A percentile compares a stretch with the other conserved stretches of the same genome.
Conservation (phyloP, 148 eudicot genomes). For the Vaccinium corymbosum region DNA sequence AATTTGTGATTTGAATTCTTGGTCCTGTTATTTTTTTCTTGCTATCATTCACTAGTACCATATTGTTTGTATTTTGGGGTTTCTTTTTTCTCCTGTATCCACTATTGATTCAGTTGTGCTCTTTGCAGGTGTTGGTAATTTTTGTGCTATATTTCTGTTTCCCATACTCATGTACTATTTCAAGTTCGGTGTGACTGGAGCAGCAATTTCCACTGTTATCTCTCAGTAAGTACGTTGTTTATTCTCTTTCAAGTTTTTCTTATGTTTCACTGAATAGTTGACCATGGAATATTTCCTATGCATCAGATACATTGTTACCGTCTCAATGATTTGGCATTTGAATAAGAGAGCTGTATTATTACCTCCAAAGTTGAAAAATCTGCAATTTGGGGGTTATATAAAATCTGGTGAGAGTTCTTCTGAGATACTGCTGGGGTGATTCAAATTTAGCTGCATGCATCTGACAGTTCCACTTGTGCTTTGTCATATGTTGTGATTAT, state of each 20-base stretch:
- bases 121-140: slow-evolving; percentile 76
- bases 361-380: slow-evolving; percentile 71
- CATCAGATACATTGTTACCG: slow-evolving; percentile 64
- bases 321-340: slow-evolving; percentile 70
- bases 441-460: slow-evolving; percentile 8
- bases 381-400: slow-evolving; percentile 74
- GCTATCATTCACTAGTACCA: background rate
- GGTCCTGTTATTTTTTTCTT: background rate
- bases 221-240: slow-evolving; percentile 75
- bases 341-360: slow-evolving; percentile 61
- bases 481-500: background rate
- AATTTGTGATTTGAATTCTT: background rate
- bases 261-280: slow-evolving; percentile 8
- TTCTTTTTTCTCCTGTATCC: background rate
- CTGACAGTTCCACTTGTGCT: background rate
- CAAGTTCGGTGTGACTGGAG: slow-evolving; percentile 78
- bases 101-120: slow-evolving; percentile 7
- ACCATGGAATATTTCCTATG: slow-evolving; percentile 6
- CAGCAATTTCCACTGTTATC: slow-evolving; percentile 79
- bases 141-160: slow-evolving; percentile 69
- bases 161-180: slow-evolving; percentile 66
- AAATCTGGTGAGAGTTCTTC: slow-evolving; percentile 66
- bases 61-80: background rate
- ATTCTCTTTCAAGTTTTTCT: background rate
- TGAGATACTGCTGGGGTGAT: background rate